These are phyloP conservation scores for Effrenium voratum DNA, from an alignment of 73 alveolate genomes.

Conservation along the genomic window DNA sequence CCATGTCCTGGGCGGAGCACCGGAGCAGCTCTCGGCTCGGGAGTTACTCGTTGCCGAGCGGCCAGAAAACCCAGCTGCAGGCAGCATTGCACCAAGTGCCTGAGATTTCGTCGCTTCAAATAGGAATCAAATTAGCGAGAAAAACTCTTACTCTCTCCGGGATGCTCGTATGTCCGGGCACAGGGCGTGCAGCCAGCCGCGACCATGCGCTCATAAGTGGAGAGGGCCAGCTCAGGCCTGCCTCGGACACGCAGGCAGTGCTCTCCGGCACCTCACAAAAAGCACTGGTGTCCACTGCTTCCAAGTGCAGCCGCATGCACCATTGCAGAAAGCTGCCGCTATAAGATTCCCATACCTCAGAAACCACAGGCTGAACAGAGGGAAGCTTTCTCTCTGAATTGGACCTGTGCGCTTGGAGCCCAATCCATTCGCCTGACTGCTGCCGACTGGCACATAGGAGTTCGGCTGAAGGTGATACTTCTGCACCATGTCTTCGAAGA, in stretches of 20 bases:
- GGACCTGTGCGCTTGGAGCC: not conserved
- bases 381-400: not conserved
- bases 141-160: not conserved
- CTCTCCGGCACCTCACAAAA: not conserved
- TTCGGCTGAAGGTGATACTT: conserved; percentile 59
- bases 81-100: conserved; percentile 86
- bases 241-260: not conserved
- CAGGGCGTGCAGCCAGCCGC: conserved; percentile 54
- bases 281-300: not conserved
- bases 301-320: not conserved
- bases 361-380: not conserved
- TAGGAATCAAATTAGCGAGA: no score
- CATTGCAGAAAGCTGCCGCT: conserved; percentile 61
- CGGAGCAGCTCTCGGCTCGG: not conserved
- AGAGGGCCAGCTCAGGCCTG: conserved; percentile 67
- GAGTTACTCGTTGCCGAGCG: not conserved
- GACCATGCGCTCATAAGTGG: conserved; percentile 15
- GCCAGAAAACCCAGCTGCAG: conserved; percentile 70
- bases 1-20: not conserved
- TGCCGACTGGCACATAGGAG: conserved; percentile 40
- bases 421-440: not conserved
- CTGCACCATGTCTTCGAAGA: conserved; percentile 43
- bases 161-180: conserved; percentile 66
- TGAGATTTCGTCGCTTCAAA: not conserved
- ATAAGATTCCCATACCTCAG: conserved; percentile 72